phyloP scores from a whole-genome alignment of 305 asterid species.

The Fraxinus sp. region DNA sequence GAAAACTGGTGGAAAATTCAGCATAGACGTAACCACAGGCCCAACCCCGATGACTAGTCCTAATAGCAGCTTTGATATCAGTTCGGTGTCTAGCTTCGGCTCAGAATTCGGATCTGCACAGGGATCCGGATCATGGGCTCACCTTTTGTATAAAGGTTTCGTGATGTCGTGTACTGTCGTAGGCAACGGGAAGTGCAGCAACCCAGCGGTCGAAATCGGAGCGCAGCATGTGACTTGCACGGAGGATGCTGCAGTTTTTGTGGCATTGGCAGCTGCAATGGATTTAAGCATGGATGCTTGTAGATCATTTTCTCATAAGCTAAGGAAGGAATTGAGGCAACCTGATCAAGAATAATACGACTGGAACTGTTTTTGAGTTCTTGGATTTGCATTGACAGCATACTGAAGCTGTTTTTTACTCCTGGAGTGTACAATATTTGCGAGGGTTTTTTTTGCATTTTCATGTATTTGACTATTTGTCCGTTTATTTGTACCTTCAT shows the following conservation, averaged over 20 bases:
- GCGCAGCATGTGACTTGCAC: conserved; percentile 86
- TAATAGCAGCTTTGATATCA: conserved; percentile 75
- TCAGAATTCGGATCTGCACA: conserved; percentile 62
- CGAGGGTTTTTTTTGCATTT: conserved; percentile 22
- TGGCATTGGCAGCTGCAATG: conserved; percentile 92
- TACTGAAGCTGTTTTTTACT: conserved; percentile 9
- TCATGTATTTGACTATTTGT: conserved; percentile 19
- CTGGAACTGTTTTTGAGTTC: neutral
- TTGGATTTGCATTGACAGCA: conserved; percentile 1
- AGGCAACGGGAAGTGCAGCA: conserved; percentile 60
- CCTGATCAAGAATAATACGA: conserved; percentile 36
- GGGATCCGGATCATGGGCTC: conserved; percentile 84
- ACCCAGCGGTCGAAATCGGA: conserved; percentile 88
- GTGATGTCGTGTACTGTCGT: conserved; percentile 83
- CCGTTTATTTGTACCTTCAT: conserved; percentile 37
- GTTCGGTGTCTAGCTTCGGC: conserved; percentile 63
- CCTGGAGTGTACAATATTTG: conserved; percentile 57
- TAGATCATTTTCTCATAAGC: conserved; percentile 62
- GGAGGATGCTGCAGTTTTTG: conserved; percentile 94
- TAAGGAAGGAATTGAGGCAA: conserved; percentile 76
- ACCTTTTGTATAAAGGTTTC: conserved; percentile 66
- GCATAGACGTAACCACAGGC: conserved; percentile 72
- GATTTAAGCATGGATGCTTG: conserved; percentile 93
- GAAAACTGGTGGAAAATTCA: conserved; percentile 65
- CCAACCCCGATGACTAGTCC: conserved; percentile 78